Base-by-base conservation (phyloP, 148 eudicot species). In the Salicornia ramosissima region DNA sequence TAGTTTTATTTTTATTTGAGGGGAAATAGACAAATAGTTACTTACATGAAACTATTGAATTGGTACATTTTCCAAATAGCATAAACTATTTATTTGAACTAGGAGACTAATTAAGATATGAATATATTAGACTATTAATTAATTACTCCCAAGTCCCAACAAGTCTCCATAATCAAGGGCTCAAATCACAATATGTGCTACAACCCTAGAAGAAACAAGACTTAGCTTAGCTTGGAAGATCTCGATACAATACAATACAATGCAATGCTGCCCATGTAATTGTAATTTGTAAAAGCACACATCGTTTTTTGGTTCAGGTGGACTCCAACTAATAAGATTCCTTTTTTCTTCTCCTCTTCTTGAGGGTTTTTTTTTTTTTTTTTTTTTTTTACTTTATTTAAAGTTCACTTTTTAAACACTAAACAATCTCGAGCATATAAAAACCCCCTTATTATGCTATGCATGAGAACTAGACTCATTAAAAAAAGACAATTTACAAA, bases 311-410 rank as follows among this genome's bases (percentile, higher is more conserved):
- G 46, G 47, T 51, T 63, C 12, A 49, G 30, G 53, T 72, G 69
- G 69, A 29, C 24, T 52, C 69, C 69, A 72, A 53, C 62, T 72
- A 64, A 52, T 62, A 63, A 63, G 58, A 33, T 65, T 64, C 53
- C 63, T 21, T 61, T 59, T 71, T 3, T n/a, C 18, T 40, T 24
- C 36, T 51, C 33, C 16, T 24, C 10, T 51, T 25, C 49, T n/a
- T 39, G 22, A 14, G 25, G 34, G n/a, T n/a, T n/a, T n/a, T n/a
- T n/a, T n/a, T n/a, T n/a, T n/a, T n/a, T n/a, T n/a, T n/a, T n/a
- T n/a, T n/a, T n/a, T n/a, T n/a, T n/a, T n/a, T 64, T 6, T 31
- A 65, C 75, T 72, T 72, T 64, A 46, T 0, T n/a, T 64, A 72
- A 64, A 52, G 62, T 40, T 24, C 6, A 49, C 26, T 51, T 72